Evolutionary conservation across 371 early-diverging fungal species (phyloP), one percentile per base, ranked within the genome.

Genomic region (Mortierella sp.): DNA sequence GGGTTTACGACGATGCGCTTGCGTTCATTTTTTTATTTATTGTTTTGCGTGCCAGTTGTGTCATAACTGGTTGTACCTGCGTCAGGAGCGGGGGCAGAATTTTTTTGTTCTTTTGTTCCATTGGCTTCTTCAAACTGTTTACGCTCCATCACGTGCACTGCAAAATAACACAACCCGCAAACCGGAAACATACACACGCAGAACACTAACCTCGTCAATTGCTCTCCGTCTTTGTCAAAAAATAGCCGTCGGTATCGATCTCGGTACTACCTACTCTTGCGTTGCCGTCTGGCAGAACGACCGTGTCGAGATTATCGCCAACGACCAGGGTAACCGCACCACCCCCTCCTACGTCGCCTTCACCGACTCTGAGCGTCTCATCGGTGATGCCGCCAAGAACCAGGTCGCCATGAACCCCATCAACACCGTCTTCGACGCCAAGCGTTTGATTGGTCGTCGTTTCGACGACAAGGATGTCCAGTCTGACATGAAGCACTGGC

Each of bases 221-320:
- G 46, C 19, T 23, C 24, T 53, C 42, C 21, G 23, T 56, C 34
- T 58, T 46, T 17, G 17, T 26, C 47, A 4, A n/a, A n/a, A n/a
- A 50, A 37, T 72, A 72, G 63, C 82, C 72, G 86, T 94, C 83
- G 94, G 94, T 87, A 94, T 94, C 84, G 98, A 99, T 91, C 90
- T 99, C 83, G 99, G 99, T 83, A 99, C 99, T 81, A 99, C 99
- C 81, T 99, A 99, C 93, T 97, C 97, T 68, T 99, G 99, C 86
- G 97, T 99, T 78, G 98, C 94, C 83, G 96, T 96, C 58, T 96
- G 94, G 90, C 94, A 94, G 84, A 95, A 96, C 85, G 98, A 96
- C 82, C 94, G 93, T 73, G 96, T 95, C 62, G 97, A 96, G 84
- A 95, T 96, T 81, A 95, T 97, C 84, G 95, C 98, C 84, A 97